Evolutionary conservation across 116 monocot genomes (phyloP).

Genomic region (Zostera marina): DNA sequence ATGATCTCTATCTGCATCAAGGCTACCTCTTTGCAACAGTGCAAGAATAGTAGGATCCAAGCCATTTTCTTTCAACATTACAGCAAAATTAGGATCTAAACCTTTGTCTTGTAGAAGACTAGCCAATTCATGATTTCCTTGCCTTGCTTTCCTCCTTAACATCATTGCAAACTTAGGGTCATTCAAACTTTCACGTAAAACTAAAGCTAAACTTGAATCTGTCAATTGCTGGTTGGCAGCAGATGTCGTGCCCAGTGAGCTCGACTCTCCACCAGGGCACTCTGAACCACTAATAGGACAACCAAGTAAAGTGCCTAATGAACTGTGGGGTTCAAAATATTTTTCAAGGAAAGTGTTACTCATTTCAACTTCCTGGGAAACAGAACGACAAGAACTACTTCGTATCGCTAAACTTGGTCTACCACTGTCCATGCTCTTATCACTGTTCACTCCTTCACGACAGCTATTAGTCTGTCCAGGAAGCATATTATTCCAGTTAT

Average conservation of each 20-base stretch:
- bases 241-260: conserved; percentile 30
- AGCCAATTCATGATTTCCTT: conserved; percentile 60
- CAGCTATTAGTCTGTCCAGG: conserved; percentile 67
- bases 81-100: conserved; percentile 94
- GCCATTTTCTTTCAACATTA: conserved; percentile 88
- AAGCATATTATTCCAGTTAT: conserved; percentile 39
- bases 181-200: conserved; percentile 73
- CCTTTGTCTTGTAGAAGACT: conserved; percentile 92
- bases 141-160: conserved; percentile 66
- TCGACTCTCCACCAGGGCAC: conserved; percentile 70
- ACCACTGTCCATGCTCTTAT: conserved; percentile 57
- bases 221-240: conserved; percentile 34
- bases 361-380: conserved; percentile 61
- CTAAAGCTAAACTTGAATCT: conserved; percentile 59
- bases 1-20: conserved; percentile 98
- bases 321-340: conserved; percentile 32
- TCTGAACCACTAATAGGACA: conserved; percentile 73
- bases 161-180: conserved; percentile 87
- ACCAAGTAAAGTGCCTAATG: conserved; percentile 15
- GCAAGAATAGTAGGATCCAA: conserved; percentile 90
- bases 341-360: conserved; percentile 23
- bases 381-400: conserved; percentile 85
- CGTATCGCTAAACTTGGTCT: conserved; percentile 62
- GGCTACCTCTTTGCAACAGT: conserved; percentile 85
- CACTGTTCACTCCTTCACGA: conserved; percentile 57